A percentile compares a stretch with the other conserved stretches of the same genome.
These are phyloP conservation scores for Alternaria hordeiaustralica DNA, from an alignment of 2,329 filamentous ascomycete genomes.

Conservation along the genomic window DNA sequence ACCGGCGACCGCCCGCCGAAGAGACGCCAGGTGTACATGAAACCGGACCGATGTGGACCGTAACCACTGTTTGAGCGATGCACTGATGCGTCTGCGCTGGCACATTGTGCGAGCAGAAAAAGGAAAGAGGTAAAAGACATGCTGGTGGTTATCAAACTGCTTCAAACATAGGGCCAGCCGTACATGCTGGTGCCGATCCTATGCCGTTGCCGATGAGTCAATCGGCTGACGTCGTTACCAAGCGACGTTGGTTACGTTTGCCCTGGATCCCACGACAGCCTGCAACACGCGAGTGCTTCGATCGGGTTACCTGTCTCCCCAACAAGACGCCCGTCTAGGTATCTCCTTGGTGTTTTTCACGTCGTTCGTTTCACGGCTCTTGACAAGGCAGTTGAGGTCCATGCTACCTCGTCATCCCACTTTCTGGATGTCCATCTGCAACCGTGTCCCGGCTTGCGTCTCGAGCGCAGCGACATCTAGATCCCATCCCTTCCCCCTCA, in stretches of 20 bases:
- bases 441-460: slow-evolving; percentile 61
- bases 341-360: neutral
- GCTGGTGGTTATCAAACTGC: slow-evolving; percentile 10
- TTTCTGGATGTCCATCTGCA: slow-evolving; percentile 20
- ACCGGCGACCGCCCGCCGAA: neutral
- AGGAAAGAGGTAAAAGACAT: slow-evolving; percentile 1
- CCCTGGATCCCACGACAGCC: slow-evolving; percentile 4
- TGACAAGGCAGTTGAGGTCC: neutral
- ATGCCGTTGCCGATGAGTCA: slow-evolving; percentile 7
- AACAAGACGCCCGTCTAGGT: neutral
- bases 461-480: slow-evolving; percentile 69
- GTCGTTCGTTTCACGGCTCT: slow-evolving; percentile 10
- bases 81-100: neutral
- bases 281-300: slow-evolving; percentile 8
- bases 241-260: slow-evolving; percentile 8
- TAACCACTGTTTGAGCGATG: slow-evolving; percentile 8
- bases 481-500: slow-evolving; percentile 69
- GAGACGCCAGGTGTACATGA: slow-evolving; percentile 18
- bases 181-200: slow-evolving; percentile 10
- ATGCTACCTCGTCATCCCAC: neutral
- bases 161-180: slow-evolving; percentile 9
- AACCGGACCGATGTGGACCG: slow-evolving; percentile 27
- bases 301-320: slow-evolving; percentile 7
- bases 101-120: neutral
- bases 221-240: slow-evolving; percentile 1